A percentile compares a stretch with the other conserved stretches of the same genome.
Evolutionary conservation across 208 protist genomes (phyloP).

Genomic region (Crithidia bombi): DNA sequence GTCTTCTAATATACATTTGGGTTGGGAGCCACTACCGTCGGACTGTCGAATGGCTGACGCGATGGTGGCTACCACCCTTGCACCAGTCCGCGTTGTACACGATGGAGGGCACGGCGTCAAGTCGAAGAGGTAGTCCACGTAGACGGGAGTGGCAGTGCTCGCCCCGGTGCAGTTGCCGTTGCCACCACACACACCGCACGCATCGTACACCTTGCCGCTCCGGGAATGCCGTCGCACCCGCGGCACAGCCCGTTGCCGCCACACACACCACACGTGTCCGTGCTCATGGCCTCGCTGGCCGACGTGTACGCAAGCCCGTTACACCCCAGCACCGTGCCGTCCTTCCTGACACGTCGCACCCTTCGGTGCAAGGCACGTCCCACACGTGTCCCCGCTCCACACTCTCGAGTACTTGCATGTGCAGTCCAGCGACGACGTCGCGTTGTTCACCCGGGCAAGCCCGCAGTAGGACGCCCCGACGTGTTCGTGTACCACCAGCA

Average conservation of each 20-base stretch:
- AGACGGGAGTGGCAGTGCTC: constrained; percentile 17
- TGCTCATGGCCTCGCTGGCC: constrained; percentile 7
- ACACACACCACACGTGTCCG: constrained; percentile 54
- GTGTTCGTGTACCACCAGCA: constrained; percentile 41
- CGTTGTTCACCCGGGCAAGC: neutral
- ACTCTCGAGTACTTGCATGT: constrained; percentile 33
- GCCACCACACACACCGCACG: constrained; percentile 67
- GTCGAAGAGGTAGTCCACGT: constrained; percentile 46
- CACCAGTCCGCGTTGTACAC: constrained; percentile 13
- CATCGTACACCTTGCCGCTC: constrained; percentile 42
- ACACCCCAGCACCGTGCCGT: constrained; percentile 34
- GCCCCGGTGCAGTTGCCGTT: constrained; percentile 32
- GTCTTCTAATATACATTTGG: constrained; percentile 34
- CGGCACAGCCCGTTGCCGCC: constrained; percentile 51
- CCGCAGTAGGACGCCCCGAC: constrained; percentile 2
- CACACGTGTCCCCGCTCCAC: constrained; percentile 36
- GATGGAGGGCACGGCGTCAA: constrained; percentile 16
- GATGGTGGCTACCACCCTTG: constrained; percentile 7
- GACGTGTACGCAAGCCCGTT: constrained; percentile 33
- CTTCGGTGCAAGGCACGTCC: constrained; percentile 32
- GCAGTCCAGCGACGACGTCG: constrained; percentile 10
- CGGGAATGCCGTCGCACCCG: constrained; percentile 59
- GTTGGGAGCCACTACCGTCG: constrained; percentile 9
- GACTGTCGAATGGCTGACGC: neutral
- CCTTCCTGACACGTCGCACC: constrained; percentile 37